Base-by-base conservation (phyloP, 257 asterid species). In the Lycium ferocissimum region DNA sequence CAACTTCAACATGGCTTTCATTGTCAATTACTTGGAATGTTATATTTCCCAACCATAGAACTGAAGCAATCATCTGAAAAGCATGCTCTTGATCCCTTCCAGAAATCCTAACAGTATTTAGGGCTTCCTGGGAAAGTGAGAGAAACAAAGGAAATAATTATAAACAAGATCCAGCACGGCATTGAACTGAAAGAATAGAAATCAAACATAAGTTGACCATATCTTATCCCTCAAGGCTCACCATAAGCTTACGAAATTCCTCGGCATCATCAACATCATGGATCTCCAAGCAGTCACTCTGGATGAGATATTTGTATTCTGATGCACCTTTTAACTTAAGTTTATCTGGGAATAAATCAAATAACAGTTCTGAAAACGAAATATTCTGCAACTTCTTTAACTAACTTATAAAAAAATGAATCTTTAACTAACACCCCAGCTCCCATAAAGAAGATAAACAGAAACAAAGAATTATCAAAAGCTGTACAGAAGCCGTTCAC, bases 11-110 rank as follows among this genome's bases (percentile, higher is more conserved):
- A 85, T 92, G 94, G 89, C 90, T 91, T 89, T 91, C 97, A 75
- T 89, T 85, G 93, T 92, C 95, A 67, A 86, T 88, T 49, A 90
- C 97, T 70, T 83, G 88, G 90, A 97, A 97, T 11, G 98, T 90
- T 84, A 95, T 94, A 92, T 97, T 94, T 82, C 99, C 99, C 87
- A 97, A 90, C 99, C 99, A 97, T 87, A 97, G 86, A 81, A 97
- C 95, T 49, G 98, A 95, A 86, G 98, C 95, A 88, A 94, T 92
- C 96, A 95, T 91, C 92, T 90, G 93, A 85, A 97, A 94, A 85
- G 86, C 90, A 54, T 89, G 94, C 85, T 93, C 95, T 87, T 95
- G 98, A 67, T 92, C 93, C 66, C 92, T 96, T 87, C 92, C 88
- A 92, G 91, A 88, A 87, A 97, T 93, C 90, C 89, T 76, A 67